Evolutionary conservation across 352 stramenopile genomes (phyloP).

Genomic region (Phytophthora syringae): DNA sequence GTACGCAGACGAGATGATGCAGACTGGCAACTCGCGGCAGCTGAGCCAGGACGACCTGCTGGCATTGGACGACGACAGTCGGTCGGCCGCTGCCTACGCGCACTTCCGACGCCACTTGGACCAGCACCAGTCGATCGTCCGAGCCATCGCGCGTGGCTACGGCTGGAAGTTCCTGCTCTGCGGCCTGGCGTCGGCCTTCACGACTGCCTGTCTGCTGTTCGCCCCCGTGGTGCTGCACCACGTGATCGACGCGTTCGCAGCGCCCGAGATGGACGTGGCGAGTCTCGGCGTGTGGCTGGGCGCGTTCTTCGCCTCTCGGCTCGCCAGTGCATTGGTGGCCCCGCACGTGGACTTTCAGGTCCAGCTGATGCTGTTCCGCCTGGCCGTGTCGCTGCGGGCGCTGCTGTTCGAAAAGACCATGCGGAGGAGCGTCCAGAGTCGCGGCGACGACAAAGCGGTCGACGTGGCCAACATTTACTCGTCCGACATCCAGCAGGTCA

Average conservation of each 20-base stretch:
- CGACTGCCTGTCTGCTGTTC: conserved; percentile 42
- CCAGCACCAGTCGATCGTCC: conserved; percentile 22
- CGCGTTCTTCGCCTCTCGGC: conserved; percentile 48
- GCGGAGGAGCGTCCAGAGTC: conserved; percentile 29
- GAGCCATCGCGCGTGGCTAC: conserved; percentile 33
- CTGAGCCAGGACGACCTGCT: conserved; percentile 47
- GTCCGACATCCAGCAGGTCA: conserved; percentile 81
- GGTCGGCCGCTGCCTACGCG: conserved; percentile 19
- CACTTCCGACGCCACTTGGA: conserved; percentile 25
- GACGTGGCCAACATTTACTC: conserved; percentile 95
- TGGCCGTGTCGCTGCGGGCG: conserved; percentile 45
- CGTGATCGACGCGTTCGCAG: conserved; percentile 44
- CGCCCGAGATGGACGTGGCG: conserved; percentile 32
- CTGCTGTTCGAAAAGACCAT: conserved; percentile 55
- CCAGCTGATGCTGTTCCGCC: conserved; percentile 37
- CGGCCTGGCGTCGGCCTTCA: conserved; percentile 37
- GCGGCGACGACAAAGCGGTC: conserved; percentile 18
- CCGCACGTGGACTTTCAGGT: conserved; percentile 35
- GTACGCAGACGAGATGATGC: conserved; percentile 45
- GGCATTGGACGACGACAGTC: conserved; percentile 34
- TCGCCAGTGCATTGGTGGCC: conserved; percentile 37
- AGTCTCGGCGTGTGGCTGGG: conserved; percentile 41
- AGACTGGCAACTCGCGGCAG: conserved; percentile 41
- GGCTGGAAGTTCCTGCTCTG: conserved; percentile 33
- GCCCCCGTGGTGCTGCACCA: conserved; percentile 53